Percentiles rank a stretch among this genome's conserved stretches.
Evolutionary conservation across 2,329 filamentous ascomycete genomes (phyloP).

Genomic region (Trichophyton mentagrophytes): DNA sequence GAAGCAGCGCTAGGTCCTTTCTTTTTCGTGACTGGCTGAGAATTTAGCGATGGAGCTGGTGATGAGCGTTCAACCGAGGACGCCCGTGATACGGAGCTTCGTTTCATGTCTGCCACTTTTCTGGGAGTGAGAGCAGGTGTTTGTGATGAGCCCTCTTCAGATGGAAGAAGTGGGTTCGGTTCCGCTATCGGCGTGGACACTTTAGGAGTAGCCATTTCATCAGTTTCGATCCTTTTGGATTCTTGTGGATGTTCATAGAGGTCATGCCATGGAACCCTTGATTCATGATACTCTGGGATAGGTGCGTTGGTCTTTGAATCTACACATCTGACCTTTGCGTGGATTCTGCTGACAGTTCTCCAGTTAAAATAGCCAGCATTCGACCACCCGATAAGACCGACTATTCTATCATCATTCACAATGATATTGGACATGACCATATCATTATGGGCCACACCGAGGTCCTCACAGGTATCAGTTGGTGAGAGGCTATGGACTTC

Average conservation of each 20-base stretch:
- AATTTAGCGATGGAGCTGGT: conserved; percentile 20
- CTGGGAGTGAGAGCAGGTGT: conserved; percentile 23
- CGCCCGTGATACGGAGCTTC: conserved; percentile 24
- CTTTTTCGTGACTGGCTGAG: conserved; percentile 20
- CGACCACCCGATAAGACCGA: conserved; percentile 30
- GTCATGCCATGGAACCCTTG: conserved; percentile 23
- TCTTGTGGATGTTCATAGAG: conserved; percentile 21
- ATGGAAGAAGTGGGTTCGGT: background rate
- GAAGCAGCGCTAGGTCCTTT: conserved; percentile 7
- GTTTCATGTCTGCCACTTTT: conserved; percentile 29
- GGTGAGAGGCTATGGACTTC: conserved; percentile 22
- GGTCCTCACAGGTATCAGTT: conserved; percentile 16
- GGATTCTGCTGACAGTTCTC: conserved; percentile 23
- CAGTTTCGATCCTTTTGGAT: background rate
- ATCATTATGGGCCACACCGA: conserved; percentile 28
- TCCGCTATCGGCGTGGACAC: background rate
- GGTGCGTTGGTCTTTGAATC: conserved; percentile 11
- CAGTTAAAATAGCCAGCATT: conserved; percentile 30
- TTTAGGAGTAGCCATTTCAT: background rate
- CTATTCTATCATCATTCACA: conserved; percentile 25
- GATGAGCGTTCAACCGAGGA: conserved; percentile 30
- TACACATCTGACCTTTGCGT: conserved; percentile 20
- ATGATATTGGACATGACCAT: conserved; percentile 27
- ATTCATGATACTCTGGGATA: conserved; percentile 11
- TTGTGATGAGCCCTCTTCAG: background rate